Evolutionary conservation across 2,329 filamentous ascomycete genomes (phyloP).

Genomic region (Trichoderma cornu-damae): DNA sequence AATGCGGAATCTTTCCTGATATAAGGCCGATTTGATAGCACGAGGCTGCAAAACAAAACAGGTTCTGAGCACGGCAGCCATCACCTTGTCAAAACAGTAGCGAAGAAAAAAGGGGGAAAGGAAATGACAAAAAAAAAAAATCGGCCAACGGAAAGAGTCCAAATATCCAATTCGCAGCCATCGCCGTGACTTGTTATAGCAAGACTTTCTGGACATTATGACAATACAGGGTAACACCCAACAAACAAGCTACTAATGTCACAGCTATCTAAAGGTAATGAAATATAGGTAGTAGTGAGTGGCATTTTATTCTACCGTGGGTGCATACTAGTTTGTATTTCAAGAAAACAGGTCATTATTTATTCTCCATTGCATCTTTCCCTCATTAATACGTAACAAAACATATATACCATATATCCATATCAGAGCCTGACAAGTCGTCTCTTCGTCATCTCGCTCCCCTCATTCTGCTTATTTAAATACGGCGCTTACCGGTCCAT

Average conservation of each 20-base stretch:
- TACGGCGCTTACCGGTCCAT: slow-evolving; percentile 3
- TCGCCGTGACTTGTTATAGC: background rate
- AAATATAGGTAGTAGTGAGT: too few species aligned
- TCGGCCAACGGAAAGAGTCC: background rate
- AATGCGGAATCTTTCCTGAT: too few species aligned
- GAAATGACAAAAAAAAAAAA: too few species aligned
- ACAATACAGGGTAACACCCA: background rate
- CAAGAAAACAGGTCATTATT: background rate
- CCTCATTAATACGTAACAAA: background rate
- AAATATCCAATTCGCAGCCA: background rate
- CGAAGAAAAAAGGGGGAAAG: too few species aligned
- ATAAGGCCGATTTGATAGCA: too few species aligned
- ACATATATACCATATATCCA: background rate
- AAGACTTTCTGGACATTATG: too few species aligned
- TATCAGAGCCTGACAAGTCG: background rate
- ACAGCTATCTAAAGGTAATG: too few species aligned
- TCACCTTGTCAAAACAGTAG: too few species aligned
- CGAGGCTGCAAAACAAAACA: too few species aligned
- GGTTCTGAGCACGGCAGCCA: too few species aligned
- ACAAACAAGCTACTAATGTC: background rate
- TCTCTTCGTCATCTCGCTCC: background rate
- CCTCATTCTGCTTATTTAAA: background rate
- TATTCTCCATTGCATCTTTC: background rate
- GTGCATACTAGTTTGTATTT: too few species aligned
- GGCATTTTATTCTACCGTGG: too few species aligned